Conservation (phyloP, 345 rosid genomes). For the Reutealis trisperma region DNA sequence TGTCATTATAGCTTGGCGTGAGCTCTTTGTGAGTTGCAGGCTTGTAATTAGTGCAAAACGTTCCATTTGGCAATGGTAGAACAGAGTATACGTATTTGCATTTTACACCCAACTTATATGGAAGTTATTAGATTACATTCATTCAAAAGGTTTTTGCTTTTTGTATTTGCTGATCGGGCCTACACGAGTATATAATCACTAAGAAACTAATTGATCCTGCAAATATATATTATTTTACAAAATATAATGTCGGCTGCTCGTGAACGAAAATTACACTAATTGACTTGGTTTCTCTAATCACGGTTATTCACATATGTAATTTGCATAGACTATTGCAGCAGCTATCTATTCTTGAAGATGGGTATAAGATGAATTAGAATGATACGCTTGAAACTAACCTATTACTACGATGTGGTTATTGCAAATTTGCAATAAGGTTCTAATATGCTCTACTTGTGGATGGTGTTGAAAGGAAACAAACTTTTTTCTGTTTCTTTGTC, state of each 20-base stretch:
- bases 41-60: not conserved
- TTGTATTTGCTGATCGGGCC: not conserved
- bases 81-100: not conserved
- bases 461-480: too few relatives aligned
- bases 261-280: not conserved
- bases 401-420: too few relatives aligned
- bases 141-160: not conserved
- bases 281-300: not conserved
- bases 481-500: too few relatives aligned
- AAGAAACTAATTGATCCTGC: not conserved
- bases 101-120: not conserved
- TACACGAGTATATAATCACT: not conserved
- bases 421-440: too few relatives aligned
- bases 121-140: not conserved
- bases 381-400: not conserved
- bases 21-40: not conserved
- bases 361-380: too few relatives aligned
- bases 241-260: not conserved
- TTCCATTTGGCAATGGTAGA: not conserved
- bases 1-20: not conserved
- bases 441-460: too few relatives aligned
- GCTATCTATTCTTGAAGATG: not conserved
- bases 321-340: not conserved
- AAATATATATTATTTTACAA: not conserved
- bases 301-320: not conserved